Evolutionary conservation across 2,329 filamentous ascomycete genomes (phyloP).

Genomic region (Pestalotiopsis sp.): DNA sequence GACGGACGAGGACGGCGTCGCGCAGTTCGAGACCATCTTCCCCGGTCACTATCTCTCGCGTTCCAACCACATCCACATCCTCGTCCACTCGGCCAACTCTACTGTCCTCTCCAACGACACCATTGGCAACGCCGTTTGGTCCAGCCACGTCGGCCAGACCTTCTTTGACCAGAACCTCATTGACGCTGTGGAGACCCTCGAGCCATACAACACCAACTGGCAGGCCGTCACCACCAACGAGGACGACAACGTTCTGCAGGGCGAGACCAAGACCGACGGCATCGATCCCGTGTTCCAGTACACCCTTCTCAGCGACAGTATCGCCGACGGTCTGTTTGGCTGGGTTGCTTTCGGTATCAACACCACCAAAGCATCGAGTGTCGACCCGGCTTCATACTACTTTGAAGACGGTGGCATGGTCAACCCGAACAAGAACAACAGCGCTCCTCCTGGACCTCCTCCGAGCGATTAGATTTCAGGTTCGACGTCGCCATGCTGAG

Average conservation of each 20-base stretch:
- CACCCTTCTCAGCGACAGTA: background rate
- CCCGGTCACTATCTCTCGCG: conserved; percentile 45
- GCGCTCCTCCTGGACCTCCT: background rate
- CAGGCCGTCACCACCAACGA: background rate
- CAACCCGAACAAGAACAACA: background rate
- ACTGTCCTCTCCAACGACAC: conserved; percentile 41
- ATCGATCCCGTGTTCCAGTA: conserved; percentile 1
- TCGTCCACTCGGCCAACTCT: conserved; percentile 40
- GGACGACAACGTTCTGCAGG: background rate
- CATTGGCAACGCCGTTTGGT: conserved; percentile 43
- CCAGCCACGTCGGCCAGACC: conserved; percentile 64
- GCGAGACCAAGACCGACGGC: background rate
- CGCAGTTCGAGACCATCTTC: conserved; percentile 41
- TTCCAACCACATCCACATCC: conserved; percentile 48
- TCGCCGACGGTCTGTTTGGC: conserved; percentile 3
- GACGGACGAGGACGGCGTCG: conserved; percentile 41
- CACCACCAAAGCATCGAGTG: background rate
- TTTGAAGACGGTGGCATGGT: background rate
- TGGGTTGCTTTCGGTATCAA: conserved; percentile 6
- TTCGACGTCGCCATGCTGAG: background rate
- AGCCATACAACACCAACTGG: background rate
- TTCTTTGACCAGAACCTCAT: conserved; percentile 65
- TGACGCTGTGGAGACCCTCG: conserved; percentile 12
- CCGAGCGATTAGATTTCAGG: background rate
- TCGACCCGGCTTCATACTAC: background rate